Evolutionary conservation across 73 alveolate genomes (phyloP).

Genomic region (Urostyla sp.): DNA sequence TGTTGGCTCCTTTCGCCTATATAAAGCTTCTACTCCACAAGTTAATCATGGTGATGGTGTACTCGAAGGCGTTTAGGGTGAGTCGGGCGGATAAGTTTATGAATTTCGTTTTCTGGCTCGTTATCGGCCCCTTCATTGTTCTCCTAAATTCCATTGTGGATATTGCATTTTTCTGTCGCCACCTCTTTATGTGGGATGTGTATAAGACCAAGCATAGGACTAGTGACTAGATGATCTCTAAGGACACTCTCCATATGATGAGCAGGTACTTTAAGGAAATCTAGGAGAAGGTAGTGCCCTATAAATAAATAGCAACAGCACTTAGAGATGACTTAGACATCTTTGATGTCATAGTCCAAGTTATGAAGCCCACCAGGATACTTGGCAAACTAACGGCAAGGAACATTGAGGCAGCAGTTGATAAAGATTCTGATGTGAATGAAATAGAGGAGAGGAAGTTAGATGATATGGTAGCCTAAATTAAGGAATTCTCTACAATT

Average conservation of each 20-base stretch:
- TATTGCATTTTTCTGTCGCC: constrained; percentile 44
- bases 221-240: background rate
- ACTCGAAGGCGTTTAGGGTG: constrained; percentile 57
- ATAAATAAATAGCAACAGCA: constrained; percentile 27
- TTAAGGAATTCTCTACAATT: constrained; percentile 28
- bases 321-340: constrained; percentile 22
- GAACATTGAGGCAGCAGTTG: background rate
- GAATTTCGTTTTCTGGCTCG: constrained; percentile 16
- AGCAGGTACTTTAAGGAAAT: background rate
- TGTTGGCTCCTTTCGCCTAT: constrained; percentile 47
- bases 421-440: background rate
- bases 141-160: constrained; percentile 46
- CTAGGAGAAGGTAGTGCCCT: constrained; percentile 26
- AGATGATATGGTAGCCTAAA: background rate
- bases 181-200: constrained; percentile 40
- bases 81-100: constrained; percentile 57
- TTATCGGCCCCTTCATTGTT: constrained; percentile 58
- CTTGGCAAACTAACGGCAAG: background rate
- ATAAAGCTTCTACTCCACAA: constrained; percentile 67
- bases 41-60: constrained; percentile 55
- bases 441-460: background rate
- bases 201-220: constrained; percentile 46
- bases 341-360: background rate
- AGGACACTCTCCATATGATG: constrained; percentile 4
- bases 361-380: background rate